Evolutionary conservation across 2,329 filamentous ascomycete genomes (phyloP).

Genomic region (Colletotrichum sp.): DNA sequence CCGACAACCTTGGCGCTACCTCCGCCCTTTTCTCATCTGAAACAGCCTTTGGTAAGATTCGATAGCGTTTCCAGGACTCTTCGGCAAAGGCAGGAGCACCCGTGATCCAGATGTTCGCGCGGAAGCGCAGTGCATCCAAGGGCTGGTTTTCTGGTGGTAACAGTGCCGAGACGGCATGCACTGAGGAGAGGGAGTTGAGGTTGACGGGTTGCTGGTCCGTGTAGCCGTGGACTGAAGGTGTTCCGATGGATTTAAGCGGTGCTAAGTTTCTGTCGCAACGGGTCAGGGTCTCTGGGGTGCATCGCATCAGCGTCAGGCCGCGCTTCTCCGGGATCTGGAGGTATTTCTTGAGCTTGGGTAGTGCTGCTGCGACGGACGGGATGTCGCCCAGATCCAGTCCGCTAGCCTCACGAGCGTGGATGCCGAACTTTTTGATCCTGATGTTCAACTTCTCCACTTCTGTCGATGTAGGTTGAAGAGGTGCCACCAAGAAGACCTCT

Average conservation of each 20-base stretch:
- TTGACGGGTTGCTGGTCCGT: slow-evolving; percentile 25
- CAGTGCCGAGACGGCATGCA: slow-evolving; percentile 21
- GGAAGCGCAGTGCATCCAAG: slow-evolving; percentile 23
- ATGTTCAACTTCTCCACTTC: neutral
- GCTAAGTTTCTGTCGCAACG: slow-evolving; percentile 22
- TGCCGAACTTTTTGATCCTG: slow-evolving; percentile 11
- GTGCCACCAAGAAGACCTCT: neutral
- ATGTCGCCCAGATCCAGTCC: slow-evolving; percentile 19
- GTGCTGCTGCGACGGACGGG: slow-evolving; percentile 7
- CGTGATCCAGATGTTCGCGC: slow-evolving; percentile 24
- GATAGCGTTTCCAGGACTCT: slow-evolving; percentile 22
- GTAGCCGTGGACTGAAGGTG: slow-evolving; percentile 24
- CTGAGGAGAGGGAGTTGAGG: slow-evolving; percentile 24
- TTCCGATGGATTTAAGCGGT: slow-evolving; percentile 21
- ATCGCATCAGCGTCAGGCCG: slow-evolving; percentile 15
- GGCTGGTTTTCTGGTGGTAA: slow-evolving; percentile 19
- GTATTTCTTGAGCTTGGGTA: slow-evolving; percentile 22
- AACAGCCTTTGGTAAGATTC: neutral
- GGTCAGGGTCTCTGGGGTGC: slow-evolving; percentile 18
- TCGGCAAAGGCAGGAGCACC: slow-evolving; percentile 21
- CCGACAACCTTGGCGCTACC: slow-evolving; percentile 14
- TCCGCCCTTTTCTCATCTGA: neutral
- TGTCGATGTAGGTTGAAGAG: neutral
- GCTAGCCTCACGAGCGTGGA: slow-evolving; percentile 20
- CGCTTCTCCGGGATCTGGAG: slow-evolving; percentile 8